Evolutionary conservation across 2,329 filamentous ascomycete genomes (phyloP).

Genomic region (Trichoderma atroviride): DNA sequence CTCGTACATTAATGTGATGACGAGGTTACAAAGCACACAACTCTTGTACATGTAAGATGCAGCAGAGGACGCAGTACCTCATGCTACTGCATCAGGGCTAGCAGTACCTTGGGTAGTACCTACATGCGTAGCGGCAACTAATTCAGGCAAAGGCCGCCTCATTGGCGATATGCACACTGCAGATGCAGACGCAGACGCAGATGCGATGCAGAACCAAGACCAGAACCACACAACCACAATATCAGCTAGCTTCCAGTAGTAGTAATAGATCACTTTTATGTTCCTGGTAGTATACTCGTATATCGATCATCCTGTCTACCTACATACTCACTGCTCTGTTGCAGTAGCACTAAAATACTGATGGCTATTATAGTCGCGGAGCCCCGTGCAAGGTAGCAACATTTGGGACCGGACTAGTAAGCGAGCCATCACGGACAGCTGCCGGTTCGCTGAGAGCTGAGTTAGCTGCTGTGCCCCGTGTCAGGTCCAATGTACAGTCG

Average conservation of each 20-base stretch:
- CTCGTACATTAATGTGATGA: not conserved
- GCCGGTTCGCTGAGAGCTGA: not conserved
- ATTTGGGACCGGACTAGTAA: not conserved
- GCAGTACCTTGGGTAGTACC: not conserved
- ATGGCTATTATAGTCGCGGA: not conserved
- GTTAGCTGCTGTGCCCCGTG: not conserved
- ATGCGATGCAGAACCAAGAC: not conserved
- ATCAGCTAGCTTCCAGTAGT: not conserved
- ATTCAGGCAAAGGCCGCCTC: not conserved
- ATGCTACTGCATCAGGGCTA: not conserved
- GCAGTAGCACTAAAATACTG: not conserved
- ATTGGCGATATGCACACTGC: not conserved
- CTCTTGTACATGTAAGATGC: not conserved
- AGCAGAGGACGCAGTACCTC: not conserved
- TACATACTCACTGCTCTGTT: not conserved
- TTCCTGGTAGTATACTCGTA: not conserved
- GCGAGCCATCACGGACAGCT: not conserved
- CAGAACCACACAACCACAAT: not conserved
- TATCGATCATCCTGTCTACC: not conserved
- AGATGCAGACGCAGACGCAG: constrained; percentile 13
- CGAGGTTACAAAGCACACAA: not conserved
- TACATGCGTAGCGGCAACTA: not conserved
- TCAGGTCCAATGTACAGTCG: not conserved
- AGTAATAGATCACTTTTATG: not conserved
- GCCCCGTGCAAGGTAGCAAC: not conserved